Conservation (phyloP, 257 asterid species). For the Petunia secreta region DNA sequence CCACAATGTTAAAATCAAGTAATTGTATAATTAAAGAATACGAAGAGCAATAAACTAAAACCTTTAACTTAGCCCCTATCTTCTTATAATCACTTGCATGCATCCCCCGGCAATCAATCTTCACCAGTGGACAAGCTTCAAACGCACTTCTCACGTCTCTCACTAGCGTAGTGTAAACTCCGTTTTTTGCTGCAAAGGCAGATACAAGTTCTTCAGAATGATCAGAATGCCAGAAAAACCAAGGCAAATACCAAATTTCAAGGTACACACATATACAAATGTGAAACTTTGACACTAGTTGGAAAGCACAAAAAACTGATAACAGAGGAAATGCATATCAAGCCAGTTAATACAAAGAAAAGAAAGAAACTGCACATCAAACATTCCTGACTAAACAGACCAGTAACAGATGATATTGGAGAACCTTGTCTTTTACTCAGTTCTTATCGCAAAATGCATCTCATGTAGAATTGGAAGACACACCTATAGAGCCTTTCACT, state of each 20-base stretch:
- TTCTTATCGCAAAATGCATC: background rate
- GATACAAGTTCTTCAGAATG: constrained; percentile 19
- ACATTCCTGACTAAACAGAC: background rate
- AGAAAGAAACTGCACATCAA: background rate
- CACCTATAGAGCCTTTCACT: background rate
- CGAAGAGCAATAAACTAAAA: constrained; percentile 30
- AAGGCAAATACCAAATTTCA: background rate
- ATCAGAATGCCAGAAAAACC: background rate
- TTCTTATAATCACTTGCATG: constrained; percentile 94
- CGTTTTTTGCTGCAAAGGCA: constrained; percentile 65
- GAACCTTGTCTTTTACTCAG: background rate
- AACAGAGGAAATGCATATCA: constrained; percentile 2
- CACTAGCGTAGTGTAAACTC: constrained; percentile 73
- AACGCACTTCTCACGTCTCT: constrained; percentile 89
- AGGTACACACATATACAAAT: constrained; percentile 3
- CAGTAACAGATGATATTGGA: background rate
- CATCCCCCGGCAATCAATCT: constrained; percentile 91
- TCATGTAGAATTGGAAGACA: background rate
- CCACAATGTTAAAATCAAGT: background rate
- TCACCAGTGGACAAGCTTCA: constrained; percentile 84
- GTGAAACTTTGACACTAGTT: background rate
- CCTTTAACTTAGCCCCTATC: constrained; percentile 95
- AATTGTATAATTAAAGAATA: background rate
- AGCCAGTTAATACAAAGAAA: background rate
- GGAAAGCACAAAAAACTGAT: background rate